Base-by-base conservation (phyloP, 2,329 filamentous ascomycete species). In the Ilyonectria mors-panacis region DNA sequence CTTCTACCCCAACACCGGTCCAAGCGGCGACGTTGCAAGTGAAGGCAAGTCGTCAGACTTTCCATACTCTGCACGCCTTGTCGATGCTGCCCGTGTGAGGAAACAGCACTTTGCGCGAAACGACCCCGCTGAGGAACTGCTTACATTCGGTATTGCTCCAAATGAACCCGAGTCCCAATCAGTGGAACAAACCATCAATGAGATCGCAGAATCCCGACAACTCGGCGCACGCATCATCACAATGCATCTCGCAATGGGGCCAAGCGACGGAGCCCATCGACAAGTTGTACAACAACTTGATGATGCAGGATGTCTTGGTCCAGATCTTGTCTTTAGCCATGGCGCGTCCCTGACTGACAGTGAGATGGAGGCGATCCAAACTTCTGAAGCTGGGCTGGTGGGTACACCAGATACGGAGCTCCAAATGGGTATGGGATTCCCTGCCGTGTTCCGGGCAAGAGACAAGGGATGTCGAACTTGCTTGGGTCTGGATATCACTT, bases 291-390 rank as follows among this genome's bases (percentile, higher is more conserved):
- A 28, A 17, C n/a, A 55, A 4, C 26, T 55, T 9, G 30, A 7
- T 6, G 17, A 55, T 12, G 13, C 26, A 35, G 51, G 51, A 13
- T 12, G 33, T 6, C 30, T 55, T 17, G 51, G 51, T 7, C 51
- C 51, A 23, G 51, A 55, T 23, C 23, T 55, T 10, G n/a, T 55
- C 51, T 37, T 55, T n/a, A 55, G 51, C 19, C 51, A 55, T 23
- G n/a, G 51, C 21, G 26, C 51, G 6, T 15, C 23, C n/a, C 28
- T 55, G 4, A 28, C n/a, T 37, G 51, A 55, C 26, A 28, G 33
- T 6, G 51, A 55, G 21, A 15, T 55, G 9, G 26, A 23, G 4
- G 17, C 26, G 6, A 37, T 37, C 12, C 6, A 55, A 17, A 19
- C n/a, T 17, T 10, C 26, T 6, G 26, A 17, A 13, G 30, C 26